Evolutionary conservation across 1,284 basidiomycete species (phyloP).

Genomic region (Tilletia caries): DNA sequence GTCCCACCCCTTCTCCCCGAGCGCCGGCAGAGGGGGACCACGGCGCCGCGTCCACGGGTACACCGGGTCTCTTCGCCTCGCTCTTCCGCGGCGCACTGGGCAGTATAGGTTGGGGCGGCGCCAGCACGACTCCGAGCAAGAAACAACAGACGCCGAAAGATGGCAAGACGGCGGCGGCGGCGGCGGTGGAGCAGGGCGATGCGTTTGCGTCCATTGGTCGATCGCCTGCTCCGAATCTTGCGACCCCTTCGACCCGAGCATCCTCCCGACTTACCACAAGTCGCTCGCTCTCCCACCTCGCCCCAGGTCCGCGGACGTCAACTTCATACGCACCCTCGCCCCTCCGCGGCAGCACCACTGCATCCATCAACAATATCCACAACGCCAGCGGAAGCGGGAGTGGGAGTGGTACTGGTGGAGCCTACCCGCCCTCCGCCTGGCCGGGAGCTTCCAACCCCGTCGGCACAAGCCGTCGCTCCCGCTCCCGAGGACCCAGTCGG

Average conservation of each 20-base stretch:
- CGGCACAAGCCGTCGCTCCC: neutral
- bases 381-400: too few relatives aligned
- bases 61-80: neutral
- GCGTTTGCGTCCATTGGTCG: too few relatives aligned
- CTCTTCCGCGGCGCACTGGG: neutral
- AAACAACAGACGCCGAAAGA: too few relatives aligned
- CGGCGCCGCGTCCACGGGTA: neutral
- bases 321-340: neutral
- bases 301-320: neutral
- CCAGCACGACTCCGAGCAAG: neutral
- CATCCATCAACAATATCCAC: too few relatives aligned
- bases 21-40: neutral
- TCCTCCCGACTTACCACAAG: slow-evolving; percentile 5
- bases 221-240: too few relatives aligned
- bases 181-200: neutral
- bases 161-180: too few relatives aligned
- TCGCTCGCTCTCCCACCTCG: slow-evolving; percentile 12
- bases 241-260: neutral
- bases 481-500: neutral
- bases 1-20: neutral
- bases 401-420: neutral
- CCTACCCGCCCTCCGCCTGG: neutral
- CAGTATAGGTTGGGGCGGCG: neutral
- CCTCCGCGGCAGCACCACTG: neutral
- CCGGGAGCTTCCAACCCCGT: neutral